A percentile compares a stretch with the other conserved stretches of the same genome.
Conservation (phyloP, 192 early-diverging fungal genomes). For the Entomortierella parvispora region DNA sequence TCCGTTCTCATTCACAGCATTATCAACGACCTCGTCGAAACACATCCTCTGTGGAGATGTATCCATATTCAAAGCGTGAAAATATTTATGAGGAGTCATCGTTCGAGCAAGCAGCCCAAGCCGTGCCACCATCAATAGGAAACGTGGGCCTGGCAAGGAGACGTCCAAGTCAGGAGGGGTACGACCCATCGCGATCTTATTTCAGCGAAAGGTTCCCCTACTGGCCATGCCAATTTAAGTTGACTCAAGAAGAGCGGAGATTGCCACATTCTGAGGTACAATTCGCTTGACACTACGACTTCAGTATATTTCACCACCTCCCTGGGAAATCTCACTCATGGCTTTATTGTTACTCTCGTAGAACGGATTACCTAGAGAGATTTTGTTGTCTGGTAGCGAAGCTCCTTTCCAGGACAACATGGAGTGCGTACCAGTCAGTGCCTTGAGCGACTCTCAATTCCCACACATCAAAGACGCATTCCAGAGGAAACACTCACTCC, state of each 20-base stretch:
- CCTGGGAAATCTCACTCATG: too few species aligned
- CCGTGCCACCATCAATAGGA: not conserved
- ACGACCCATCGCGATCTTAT: constrained; percentile 16
- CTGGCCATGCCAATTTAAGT: constrained; percentile 36
- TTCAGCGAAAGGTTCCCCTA: constrained; percentile 20
- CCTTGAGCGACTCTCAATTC: not conserved
- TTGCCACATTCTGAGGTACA: constrained; percentile 1
- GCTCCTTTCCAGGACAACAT: not conserved
- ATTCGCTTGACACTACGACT: not conserved
- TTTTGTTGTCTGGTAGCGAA: not conserved
- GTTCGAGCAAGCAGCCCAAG: not conserved
- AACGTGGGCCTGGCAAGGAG: not conserved
- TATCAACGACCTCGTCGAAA: too few species aligned
- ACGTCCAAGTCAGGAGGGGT: not conserved
- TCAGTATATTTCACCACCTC: too few species aligned
- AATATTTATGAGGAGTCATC: too few species aligned
- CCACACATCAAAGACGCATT: not conserved
- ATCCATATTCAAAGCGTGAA: too few species aligned
- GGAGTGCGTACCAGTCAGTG: not conserved
- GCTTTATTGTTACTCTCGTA: too few species aligned
- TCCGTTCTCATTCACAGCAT: not conserved
- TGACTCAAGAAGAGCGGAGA: constrained; percentile 17
- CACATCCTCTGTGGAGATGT: too few species aligned
- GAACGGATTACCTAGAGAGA: not conserved
- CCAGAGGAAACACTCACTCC: not conserved